These are phyloP conservation scores for Dioscorea zingiberensis DNA, from an alignment of 106 monocot genomes.

Conservation along the genomic window DNA sequence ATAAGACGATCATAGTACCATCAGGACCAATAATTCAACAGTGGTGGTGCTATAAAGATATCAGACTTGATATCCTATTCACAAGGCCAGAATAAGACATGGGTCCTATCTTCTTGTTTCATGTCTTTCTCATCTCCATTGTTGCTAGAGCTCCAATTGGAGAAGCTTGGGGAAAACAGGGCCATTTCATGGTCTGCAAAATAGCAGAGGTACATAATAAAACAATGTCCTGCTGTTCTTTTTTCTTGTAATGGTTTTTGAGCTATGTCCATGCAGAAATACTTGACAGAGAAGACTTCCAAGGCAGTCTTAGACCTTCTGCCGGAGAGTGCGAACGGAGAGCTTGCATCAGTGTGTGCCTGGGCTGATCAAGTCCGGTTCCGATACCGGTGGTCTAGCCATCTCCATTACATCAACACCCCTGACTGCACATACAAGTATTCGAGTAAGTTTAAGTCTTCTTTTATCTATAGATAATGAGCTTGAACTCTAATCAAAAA, in stretches of 20 bases:
- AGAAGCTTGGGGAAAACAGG: constrained; percentile 81
- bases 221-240: not conserved
- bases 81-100: not conserved
- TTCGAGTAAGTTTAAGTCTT: constrained; percentile 40
- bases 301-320: constrained; percentile 57
- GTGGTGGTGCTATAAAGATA: too few relatives aligned
- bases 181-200: constrained; percentile 89
- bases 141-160: constrained; percentile 10
- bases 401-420: constrained; percentile 79
- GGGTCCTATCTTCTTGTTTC: constrained; percentile 9
- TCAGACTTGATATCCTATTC: too few relatives aligned
- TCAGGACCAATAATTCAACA: too few relatives aligned
- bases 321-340: constrained; percentile 51
- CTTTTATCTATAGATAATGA: not conserved
- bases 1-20: too few relatives aligned
- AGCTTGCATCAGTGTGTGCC: constrained; percentile 63
- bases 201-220: constrained; percentile 60
- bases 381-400: constrained; percentile 71
- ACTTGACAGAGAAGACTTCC: constrained; percentile 39
- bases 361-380: constrained; percentile 71
- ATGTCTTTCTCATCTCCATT: constrained; percentile 22
- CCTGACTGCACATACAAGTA: constrained; percentile 73
- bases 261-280: constrained; percentile 17
- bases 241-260: not conserved
- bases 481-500: not conserved